phyloP scores from a whole-genome alignment of 352 stramenopile genomes.

The Phytophthora vignae region DNA sequence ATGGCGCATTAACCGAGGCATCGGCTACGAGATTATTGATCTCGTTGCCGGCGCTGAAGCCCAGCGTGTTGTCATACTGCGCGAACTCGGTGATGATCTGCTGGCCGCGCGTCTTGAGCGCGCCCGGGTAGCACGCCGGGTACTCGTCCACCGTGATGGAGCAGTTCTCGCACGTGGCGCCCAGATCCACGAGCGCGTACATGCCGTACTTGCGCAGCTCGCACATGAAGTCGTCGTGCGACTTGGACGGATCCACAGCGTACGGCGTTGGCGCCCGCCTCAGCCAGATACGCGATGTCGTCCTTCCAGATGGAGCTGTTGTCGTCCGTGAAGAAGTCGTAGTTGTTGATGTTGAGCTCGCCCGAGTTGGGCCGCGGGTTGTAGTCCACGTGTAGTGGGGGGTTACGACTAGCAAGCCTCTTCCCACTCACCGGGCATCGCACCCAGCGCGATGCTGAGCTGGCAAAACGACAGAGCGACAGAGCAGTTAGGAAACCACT shows the following conservation, averaged over 20 bases:
- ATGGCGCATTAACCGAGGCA: slow-evolving; percentile 68
- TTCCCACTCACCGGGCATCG: no score
- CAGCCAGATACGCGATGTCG: slow-evolving; percentile 71
- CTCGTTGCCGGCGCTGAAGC: slow-evolving; percentile 88
- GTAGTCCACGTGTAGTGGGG: slow-evolving; percentile 86
- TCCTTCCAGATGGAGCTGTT: slow-evolving; percentile 81
- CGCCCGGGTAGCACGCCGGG: slow-evolving; percentile 64
- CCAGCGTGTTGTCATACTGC: slow-evolving; percentile 87
- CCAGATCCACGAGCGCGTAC: slow-evolving; percentile 76
- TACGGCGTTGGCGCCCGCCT: slow-evolving; percentile 83
- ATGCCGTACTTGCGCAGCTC: slow-evolving; percentile 75
- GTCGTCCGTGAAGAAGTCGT: slow-evolving; percentile 76
- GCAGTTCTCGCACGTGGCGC: slow-evolving; percentile 65
- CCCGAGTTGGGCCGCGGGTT: slow-evolving; percentile 84
- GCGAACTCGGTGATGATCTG: slow-evolving; percentile 84
- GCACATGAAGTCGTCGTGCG: slow-evolving; percentile 92
- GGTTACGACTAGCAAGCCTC: no score
- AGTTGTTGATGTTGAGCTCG: slow-evolving; percentile 77
- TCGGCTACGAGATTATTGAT: slow-evolving; percentile 68
- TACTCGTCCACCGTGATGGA: slow-evolving; percentile 58
- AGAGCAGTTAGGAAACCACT: no score
- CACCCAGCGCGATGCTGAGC: no score
- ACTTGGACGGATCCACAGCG: slow-evolving; percentile 82
- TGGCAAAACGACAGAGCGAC: no score
- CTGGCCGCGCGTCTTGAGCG: slow-evolving; percentile 74